Percentiles rank a stretch among this genome's conserved stretches.
These are phyloP conservation scores for Fusarium transvaalense DNA, from an alignment of 2,329 filamentous ascomycete genomes.

Conservation along the genomic window DNA sequence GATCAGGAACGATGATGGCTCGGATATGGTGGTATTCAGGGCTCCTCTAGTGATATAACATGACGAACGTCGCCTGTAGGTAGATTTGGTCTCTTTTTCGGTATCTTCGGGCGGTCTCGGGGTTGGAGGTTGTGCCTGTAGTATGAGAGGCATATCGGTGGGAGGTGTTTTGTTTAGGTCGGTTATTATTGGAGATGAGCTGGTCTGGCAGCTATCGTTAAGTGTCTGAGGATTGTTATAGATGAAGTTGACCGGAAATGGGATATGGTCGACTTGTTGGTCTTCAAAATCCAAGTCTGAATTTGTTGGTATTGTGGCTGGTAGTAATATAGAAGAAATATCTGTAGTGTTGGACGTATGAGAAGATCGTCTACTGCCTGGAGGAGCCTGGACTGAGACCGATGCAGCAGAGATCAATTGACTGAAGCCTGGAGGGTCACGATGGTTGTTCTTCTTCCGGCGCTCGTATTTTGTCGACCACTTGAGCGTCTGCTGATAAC, in stretches of 20 bases:
- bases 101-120: conserved; percentile 1
- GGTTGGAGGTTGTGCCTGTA: background rate
- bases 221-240: accelerated
- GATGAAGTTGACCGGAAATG: too few species aligned
- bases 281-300: accelerated
- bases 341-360: background rate
- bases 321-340: background rate
- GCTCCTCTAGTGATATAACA: background rate
- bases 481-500: conserved; percentile 36
- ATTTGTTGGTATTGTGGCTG: background rate
- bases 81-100: background rate
- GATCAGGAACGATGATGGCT: conserved; percentile 32
- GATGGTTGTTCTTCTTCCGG: conserved; percentile 6
- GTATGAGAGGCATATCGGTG: background rate
- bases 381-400: conserved; percentile 18
- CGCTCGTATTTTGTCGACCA: conserved; percentile 38
- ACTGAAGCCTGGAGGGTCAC: conserved; percentile 24
- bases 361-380: background rate
- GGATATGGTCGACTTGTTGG: background rate
- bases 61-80: background rate
- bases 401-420: conserved; percentile 31
- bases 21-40: conserved; percentile 27
- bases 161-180: background rate
- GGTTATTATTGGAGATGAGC: background rate
- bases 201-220: accelerated